phyloP scores from a whole-genome alignment of 202 grass and related monocot species.

The Musa balbisiana region DNA sequence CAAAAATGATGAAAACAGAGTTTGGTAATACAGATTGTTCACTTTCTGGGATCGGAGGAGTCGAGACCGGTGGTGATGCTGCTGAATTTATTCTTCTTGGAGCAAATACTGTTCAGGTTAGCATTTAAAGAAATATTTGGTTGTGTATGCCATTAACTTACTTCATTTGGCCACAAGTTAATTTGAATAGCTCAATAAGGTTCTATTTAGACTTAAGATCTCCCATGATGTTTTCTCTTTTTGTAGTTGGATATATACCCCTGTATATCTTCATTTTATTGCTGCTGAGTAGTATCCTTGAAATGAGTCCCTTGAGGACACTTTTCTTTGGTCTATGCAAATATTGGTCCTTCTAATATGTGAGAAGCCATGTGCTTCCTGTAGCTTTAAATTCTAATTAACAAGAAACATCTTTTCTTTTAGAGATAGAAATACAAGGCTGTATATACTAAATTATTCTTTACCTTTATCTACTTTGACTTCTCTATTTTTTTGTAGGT shows the following conservation, averaged over 20 bases:
- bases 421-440: too few relatives aligned
- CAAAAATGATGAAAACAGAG: conserved; percentile 86
- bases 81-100: conserved; percentile 93
- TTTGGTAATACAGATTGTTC: conserved; percentile 54
- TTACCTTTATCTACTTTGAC: too few relatives aligned
- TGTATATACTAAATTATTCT: too few relatives aligned
- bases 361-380: too few relatives aligned
- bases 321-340: too few relatives aligned
- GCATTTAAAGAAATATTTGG: conserved; percentile 7
- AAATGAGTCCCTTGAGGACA: too few relatives aligned
- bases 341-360: too few relatives aligned
- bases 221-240: too few relatives aligned
- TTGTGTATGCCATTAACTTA: not conserved
- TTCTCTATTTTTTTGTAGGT: too few relatives aligned
- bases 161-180: not conserved
- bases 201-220: not conserved
- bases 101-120: conserved; percentile 93
- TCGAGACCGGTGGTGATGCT: conserved; percentile 79
- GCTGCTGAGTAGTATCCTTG: not conserved
- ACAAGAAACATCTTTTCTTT: too few relatives aligned
- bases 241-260: not conserved
- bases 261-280: not conserved
- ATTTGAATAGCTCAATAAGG: not conserved
- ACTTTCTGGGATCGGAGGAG: conserved; percentile 84
- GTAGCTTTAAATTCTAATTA: too few relatives aligned